Evolutionary conservation across 2,329 filamentous ascomycete genomes (phyloP), one percentile per base, ranked within the genome.

Genomic region (Colletotrichum lini): DNA sequence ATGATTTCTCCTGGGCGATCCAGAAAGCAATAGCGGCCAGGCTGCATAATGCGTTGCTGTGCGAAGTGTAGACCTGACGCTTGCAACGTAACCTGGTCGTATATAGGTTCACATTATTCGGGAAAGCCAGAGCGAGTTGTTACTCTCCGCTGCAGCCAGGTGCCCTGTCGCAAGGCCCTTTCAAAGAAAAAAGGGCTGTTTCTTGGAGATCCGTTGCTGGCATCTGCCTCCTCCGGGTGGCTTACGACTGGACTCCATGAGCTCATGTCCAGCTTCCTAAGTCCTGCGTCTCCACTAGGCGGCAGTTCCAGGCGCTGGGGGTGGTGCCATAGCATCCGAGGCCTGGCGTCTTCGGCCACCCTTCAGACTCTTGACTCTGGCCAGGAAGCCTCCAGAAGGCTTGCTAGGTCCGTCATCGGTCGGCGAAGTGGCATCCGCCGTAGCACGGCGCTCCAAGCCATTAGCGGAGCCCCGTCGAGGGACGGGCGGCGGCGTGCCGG

Each of bases 301-400:
- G 66, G 82, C 83, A 60, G 82, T 83, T 70, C 83, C 83, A 65
- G 82, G 79, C 53, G 75, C 73, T 10, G 75, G 66, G 42, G 70
- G 73, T 30, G 70, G 73, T 56, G 65, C 63, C 60, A 72, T 65
- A 1, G 60, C 60, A 40, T 75, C 74, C 13, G 73, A 73, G 64
- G 65, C 65, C 76, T 66, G 77, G 80, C 75, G 75, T 59, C 80
- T 79, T 74, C 91, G 87, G 42, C 90, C 90, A 61, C 92, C 92
- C 84, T 94, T 95, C 82, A 96, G 83, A 81, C 92, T 94, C 87
- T 94, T 95, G 84, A 96, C 94, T 65, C 94, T 89, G 63, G 89
- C 93, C 73, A 97, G 80, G 73, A 97, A 91, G 2, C 93, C 92
- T 54, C 84, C 83, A 58, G 73, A 74, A 13, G 80, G 80, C 78